These are phyloP conservation scores for Hymenoscyphus repandus DNA, from an alignment of 2,329 filamentous ascomycete genomes.

Conservation along the genomic window DNA sequence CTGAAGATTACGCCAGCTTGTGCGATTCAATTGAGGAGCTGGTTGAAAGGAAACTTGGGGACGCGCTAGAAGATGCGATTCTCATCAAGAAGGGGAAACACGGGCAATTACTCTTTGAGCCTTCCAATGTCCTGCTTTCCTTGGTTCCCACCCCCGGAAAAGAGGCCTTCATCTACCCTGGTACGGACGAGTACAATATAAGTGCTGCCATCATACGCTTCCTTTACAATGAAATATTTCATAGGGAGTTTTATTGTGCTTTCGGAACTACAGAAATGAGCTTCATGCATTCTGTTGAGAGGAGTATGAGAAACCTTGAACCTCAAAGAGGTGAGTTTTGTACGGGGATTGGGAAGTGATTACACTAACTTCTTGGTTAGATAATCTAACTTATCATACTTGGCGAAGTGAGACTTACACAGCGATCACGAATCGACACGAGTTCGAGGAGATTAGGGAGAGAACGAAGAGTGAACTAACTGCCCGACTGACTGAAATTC, in stretches of 20 bases:
- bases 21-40: conserved; percentile 9
- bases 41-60: conserved; percentile 10
- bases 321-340: conserved; percentile 8
- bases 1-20: conserved; percentile 9
- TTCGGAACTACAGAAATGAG: conserved; percentile 3
- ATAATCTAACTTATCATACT: conserved; percentile 3
- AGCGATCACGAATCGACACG: conserved; percentile 6
- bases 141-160: conserved; percentile 4
- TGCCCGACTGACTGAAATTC: too few species aligned
- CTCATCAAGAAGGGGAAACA: neutral
- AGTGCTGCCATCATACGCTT: conserved; percentile 13
- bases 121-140: conserved; percentile 4
- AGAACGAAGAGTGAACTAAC: neutral
- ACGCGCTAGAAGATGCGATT: conserved; percentile 2
- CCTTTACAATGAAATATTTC: conserved; percentile 7
- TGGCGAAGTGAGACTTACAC: conserved; percentile 12
- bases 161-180: conserved; percentile 3
- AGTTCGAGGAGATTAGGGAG: neutral
- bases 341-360: neutral
- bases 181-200: conserved; percentile 15
- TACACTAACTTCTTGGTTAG: neutral
- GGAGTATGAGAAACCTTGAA: conserved; percentile 12
- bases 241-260: conserved; percentile 10
- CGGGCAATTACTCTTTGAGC: neutral
- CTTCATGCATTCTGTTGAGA: conserved; percentile 6